A percentile compares a stretch with the other conserved stretches of the same genome.
phyloP scores from a whole-genome alignment of 306 rosid species.

The Notholithocarpus densiflorus region DNA sequence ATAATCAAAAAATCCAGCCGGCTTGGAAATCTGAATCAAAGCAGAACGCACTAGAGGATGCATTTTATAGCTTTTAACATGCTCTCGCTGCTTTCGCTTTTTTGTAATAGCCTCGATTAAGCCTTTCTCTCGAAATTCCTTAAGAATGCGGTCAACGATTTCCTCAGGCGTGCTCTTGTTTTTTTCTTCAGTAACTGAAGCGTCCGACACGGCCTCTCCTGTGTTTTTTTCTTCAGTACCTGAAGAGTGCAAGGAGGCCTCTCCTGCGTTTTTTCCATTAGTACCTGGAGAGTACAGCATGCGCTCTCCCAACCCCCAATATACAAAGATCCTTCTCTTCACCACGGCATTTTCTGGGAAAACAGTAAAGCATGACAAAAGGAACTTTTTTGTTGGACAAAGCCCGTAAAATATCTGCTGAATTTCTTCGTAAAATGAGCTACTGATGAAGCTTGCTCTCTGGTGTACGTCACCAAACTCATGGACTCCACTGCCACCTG shows the following conservation, averaged over 20 bases:
- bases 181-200: background rate
- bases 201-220: background rate
- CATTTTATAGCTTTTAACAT: conserved; percentile 3
- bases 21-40: conserved; percentile 10
- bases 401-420: too few relatives aligned
- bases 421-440: too few relatives aligned
- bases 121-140: conserved; percentile 8
- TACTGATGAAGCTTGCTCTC: too few relatives aligned
- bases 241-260: too few relatives aligned
- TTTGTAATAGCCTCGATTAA: conserved; percentile 17
- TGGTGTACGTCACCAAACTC: too few relatives aligned
- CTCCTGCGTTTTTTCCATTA: too few relatives aligned
- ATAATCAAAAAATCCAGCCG: background rate
- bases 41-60: conserved; percentile 30
- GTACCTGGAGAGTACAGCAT: too few relatives aligned
- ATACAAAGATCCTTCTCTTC: conserved; percentile 18
- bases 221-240: too few relatives aligned
- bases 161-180: background rate
- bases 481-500: too few relatives aligned
- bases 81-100: background rate
- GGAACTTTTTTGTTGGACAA: background rate
- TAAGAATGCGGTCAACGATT: background rate
- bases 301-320: conserved; percentile 34
- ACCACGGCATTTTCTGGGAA: conserved; percentile 19
- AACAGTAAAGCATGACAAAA: background rate